A percentile compares a stretch with the other conserved stretches of the same genome.
phyloP scores from a whole-genome alignment of 2,329 filamentous ascomycete genomes.

The Biscogniauxia sp. region DNA sequence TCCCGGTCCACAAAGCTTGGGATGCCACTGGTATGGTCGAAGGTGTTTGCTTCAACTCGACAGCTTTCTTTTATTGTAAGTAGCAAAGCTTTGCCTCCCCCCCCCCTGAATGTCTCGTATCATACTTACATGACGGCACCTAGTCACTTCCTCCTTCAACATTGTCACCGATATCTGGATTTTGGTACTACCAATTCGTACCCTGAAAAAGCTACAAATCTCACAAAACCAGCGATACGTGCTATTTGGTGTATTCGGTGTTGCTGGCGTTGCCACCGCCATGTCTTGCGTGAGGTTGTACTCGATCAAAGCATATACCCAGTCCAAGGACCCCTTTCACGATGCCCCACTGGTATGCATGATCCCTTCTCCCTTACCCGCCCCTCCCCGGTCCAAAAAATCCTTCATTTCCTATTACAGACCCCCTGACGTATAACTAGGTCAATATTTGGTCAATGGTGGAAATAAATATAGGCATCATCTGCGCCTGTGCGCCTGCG shows the following conservation, averaged over 20 bases:
- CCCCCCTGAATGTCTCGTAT: background rate
- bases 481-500: slow-evolving; percentile 48
- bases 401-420: background rate
- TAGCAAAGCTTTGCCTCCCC: background rate
- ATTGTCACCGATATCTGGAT: slow-evolving; percentile 48
- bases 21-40: slow-evolving; percentile 31
- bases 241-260: slow-evolving; percentile 44
- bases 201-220: slow-evolving; percentile 45
- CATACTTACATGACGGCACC: background rate
- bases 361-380: background rate
- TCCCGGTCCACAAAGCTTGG: slow-evolving; percentile 42
- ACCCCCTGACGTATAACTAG: background rate
- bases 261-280: slow-evolving; percentile 36
- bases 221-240: slow-evolving; percentile 48
- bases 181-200: slow-evolving; percentile 42
- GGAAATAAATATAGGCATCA: slow-evolving; percentile 48
- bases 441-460: slow-evolving; percentile 46
- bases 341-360: slow-evolving; percentile 29
- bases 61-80: slow-evolving; percentile 42
- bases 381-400: background rate
- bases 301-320: slow-evolving; percentile 38
- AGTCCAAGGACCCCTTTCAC: slow-evolving; percentile 35
- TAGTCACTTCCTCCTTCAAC: slow-evolving; percentile 42
- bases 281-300: slow-evolving; percentile 40
- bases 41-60: slow-evolving; percentile 40